Evolutionary conservation across 2,329 filamentous ascomycete species (phyloP).

Genomic region (Sporothrix variecibatus): DNA sequence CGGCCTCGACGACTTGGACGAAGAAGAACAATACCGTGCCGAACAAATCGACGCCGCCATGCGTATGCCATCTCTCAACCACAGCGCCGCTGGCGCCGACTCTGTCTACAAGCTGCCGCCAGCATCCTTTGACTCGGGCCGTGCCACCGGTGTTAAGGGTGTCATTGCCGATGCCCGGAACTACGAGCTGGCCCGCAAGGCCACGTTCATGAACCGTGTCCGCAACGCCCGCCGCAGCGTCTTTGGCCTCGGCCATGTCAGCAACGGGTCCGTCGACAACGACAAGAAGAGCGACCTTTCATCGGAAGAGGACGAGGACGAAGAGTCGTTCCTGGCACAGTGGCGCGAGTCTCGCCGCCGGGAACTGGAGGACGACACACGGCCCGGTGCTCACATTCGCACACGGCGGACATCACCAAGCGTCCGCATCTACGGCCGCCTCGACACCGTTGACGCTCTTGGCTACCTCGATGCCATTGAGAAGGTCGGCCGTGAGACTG

Average conservation of each 20-base stretch:
- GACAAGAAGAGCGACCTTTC: constrained; percentile 42
- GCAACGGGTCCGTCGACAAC: constrained; percentile 39
- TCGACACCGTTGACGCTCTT: constrained; percentile 83
- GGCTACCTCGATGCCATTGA: constrained; percentile 97
- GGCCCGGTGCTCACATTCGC: constrained; percentile 44
- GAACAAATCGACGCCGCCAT: constrained; percentile 63
- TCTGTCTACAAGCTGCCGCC: constrained; percentile 63
- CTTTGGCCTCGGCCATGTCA: constrained; percentile 48
- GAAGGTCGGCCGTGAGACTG: constrained; percentile 76
- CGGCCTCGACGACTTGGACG: constrained; percentile 53
- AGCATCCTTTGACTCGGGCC: constrained; percentile 64
- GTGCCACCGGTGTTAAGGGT: constrained; percentile 80
- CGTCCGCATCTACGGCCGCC: constrained; percentile 72
- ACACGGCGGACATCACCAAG: constrained; percentile 75
- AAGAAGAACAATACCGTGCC: constrained; percentile 56
- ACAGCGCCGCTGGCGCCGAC: constrained; percentile 43
- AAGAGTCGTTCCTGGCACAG: constrained; percentile 77
- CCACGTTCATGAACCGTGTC: constrained; percentile 56
- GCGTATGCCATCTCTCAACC: constrained; percentile 62
- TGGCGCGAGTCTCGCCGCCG: constrained; percentile 81
- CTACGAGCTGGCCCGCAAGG: constrained; percentile 67
- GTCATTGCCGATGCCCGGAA: constrained; percentile 82
- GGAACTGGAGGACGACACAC: constrained; percentile 70
- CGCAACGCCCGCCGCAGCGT: constrained; percentile 57
- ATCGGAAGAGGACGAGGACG: constrained; percentile 60